Evolutionary conservation across 371 early-diverging fungal species (phyloP), one percentile per base, ranked within the genome.

Genomic region (Saksenaea oblongispora): DNA sequence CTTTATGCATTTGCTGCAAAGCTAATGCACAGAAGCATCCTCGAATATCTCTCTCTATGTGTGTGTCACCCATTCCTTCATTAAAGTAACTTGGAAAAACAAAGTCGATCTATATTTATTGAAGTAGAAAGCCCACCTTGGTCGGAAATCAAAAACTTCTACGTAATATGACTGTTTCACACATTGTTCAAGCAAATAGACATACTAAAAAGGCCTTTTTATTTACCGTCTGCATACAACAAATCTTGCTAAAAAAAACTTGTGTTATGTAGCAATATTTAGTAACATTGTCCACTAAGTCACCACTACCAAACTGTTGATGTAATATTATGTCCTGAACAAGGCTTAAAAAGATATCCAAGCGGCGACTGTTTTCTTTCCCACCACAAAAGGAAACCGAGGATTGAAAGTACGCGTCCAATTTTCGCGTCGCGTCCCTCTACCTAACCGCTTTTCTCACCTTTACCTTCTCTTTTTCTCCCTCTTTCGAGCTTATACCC

Each of bases 381-480:
- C 22, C 51, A 22, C 51, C 51, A 22, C 51, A 47, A 47, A 47
- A 47, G 51, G 51, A 47, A 47, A 47, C 7, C 7, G 51, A 22
- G 9, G 22, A 3, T 47, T 47, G 51, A 47, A 22, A 22, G 5
- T 39, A 47, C 51, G 36, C 35, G 35, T 54, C 18, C 53, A 53
- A 37, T 61, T 61, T 61, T 27, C 26, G 51, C 26, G 37, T 36
- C 61, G 61, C 61, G 54, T 51, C 53, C 54, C 26, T 13, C 53
- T 37, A 36, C 22, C 34, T 47, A 9, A 24, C 15, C 28, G 11
- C 37, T 34, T 42, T 42, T 56, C 22, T 47, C 36, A 24, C 42
- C 39, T 36, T 58, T 60, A 61, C 24, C n/a, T 44, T 62, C 37
- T 59, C 36, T 58, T 44, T 72, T 24, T 62, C 39, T 42, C n/a